A percentile compares a stretch with the other conserved stretches of the same genome.
Conservation (phyloP, 202 grass and related monocot genomes). For the Zoysia matrella region DNA sequence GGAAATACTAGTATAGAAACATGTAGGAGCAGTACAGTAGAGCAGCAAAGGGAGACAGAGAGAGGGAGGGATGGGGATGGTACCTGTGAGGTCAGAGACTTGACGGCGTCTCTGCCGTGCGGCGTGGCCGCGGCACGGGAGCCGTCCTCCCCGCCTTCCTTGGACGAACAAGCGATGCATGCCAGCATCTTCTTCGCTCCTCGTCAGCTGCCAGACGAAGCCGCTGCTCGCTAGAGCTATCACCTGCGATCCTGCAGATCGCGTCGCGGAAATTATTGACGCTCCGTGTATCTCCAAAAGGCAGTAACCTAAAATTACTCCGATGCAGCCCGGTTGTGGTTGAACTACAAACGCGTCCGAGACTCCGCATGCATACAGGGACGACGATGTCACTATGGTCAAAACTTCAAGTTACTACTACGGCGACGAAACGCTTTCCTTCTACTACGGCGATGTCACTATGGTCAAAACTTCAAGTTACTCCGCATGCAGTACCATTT, state of each 20-base stretch:
- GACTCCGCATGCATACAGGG: too few relatives aligned
- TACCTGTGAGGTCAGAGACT: constrained; percentile 88
- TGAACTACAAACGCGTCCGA: too few relatives aligned
- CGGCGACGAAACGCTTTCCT: too few relatives aligned
- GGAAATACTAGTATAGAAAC: neutral
- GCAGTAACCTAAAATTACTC: neutral
- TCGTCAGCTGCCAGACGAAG: neutral
- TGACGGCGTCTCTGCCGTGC: constrained; percentile 59
- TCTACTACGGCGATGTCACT: too few relatives aligned
- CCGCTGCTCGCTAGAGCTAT: neutral
- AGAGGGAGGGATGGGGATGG: neutral
- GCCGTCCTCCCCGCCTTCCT: constrained; percentile 82
- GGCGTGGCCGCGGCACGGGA: constrained; percentile 64
- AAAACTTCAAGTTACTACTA: too few relatives aligned
- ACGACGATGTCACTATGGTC: too few relatives aligned
- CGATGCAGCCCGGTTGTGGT: neutral
- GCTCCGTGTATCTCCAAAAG: neutral
- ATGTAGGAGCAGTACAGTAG: neutral
- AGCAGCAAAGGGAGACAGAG: neutral
- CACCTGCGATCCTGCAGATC: too few relatives aligned
- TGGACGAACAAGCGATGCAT: constrained; percentile 80
- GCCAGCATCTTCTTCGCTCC: constrained; percentile 61
- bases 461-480: too few relatives aligned
- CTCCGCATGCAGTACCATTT: too few relatives aligned
- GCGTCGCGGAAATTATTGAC: neutral